Base-by-base conservation (phyloP, 352 stramenopile species). In the Phytopythium vexans region DNA sequence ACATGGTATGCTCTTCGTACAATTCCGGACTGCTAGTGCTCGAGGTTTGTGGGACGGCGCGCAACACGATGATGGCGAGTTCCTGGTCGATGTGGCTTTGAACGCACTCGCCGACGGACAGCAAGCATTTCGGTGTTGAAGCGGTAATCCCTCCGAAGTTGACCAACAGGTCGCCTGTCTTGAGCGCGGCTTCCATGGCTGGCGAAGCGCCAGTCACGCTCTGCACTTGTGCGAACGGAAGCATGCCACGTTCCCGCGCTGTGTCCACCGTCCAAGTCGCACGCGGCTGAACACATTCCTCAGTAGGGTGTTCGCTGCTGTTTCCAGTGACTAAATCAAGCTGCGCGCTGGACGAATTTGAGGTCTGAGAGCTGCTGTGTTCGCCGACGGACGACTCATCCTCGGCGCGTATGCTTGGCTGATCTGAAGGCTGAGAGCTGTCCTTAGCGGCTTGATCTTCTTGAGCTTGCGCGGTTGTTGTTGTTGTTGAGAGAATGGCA, bases 61-160 rank as follows among this genome's bases (percentile, higher is more conserved):
- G 75, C 14, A 89, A 43, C 0, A 89, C 50, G 0, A 60, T 36
- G 1, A 89, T 62, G 5, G 55, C 15, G 8, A 89, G 69, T 0
- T 5, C 35, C 8, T 66, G 60, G 15, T 73, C 66, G 31, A 89
- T 60, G 11, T 72, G 58, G 14, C 56, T 68, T 53, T 86, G 73
- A 0, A 89, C 70, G 4, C 60, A 73, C 16, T 80, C 61, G 0
- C 69, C 78, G 33, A 89, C 85, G 1, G 66, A 49, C 10, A 79
- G 49, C 21, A 89, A 42, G 45, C 73, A 86, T 39, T 87, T 76
- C 14, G 78, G 66, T 1, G 64, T 84, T 6, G 51, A 62, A 12
- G 53, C 74, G 8, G 66, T 59, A 38, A 87, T 66, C 1, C 75
- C 75, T 0, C 72, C 78, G 55, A 89, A 86, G 5, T 74, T 52